Percentiles rank a stretch among this genome's conserved stretches.
These are phyloP conservation scores for Aspergillus fischeri DNA, from an alignment of 2,329 filamentous ascomycete genomes.

Conservation along the genomic window DNA sequence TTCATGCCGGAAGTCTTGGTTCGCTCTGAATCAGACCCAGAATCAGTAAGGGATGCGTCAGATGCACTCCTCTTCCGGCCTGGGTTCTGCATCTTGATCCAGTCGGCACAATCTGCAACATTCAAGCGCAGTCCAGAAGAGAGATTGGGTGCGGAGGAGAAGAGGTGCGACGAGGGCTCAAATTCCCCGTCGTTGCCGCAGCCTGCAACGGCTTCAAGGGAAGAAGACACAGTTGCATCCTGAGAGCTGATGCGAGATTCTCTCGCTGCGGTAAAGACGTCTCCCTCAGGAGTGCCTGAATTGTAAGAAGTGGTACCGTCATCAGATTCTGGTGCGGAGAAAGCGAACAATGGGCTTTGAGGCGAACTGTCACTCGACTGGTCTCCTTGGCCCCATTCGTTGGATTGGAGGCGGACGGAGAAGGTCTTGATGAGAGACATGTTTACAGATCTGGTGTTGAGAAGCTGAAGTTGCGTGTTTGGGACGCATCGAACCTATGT, in stretches of 20 bases:
- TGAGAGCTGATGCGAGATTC: background rate
- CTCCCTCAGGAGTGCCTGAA: background rate
- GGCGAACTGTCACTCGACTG: constrained; percentile 4
- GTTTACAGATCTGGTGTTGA: constrained; percentile 13
- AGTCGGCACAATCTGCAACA: constrained; percentile 1
- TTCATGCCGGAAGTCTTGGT: background rate
- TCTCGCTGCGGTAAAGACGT: background rate
- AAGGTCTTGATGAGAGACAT: constrained; percentile 12
- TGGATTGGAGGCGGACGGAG: constrained; percentile 5
- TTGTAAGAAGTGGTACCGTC: background rate
- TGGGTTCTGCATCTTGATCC: constrained; percentile 6
- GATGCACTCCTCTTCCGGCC: constrained; percentile 24
- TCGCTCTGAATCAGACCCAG: constrained; percentile 19
- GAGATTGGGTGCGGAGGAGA: background rate
- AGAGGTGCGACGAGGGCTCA: background rate
- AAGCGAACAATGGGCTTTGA: constrained; percentile 17
- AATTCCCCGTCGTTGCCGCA: background rate
- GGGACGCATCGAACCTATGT: constrained; percentile 23
- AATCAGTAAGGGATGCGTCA: constrained; percentile 26
- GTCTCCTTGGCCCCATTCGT: constrained; percentile 1
- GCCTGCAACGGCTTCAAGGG: background rate
- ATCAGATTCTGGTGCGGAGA: constrained; percentile 1
- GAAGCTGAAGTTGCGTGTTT: constrained; percentile 17
- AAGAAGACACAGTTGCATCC: background rate
- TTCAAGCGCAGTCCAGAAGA: background rate